A percentile compares a stretch with the other conserved stretches of the same genome.
Evolutionary conservation across 2,329 filamentous ascomycete species (phyloP).

Genomic region (Botrytis pseudocinerea): DNA sequence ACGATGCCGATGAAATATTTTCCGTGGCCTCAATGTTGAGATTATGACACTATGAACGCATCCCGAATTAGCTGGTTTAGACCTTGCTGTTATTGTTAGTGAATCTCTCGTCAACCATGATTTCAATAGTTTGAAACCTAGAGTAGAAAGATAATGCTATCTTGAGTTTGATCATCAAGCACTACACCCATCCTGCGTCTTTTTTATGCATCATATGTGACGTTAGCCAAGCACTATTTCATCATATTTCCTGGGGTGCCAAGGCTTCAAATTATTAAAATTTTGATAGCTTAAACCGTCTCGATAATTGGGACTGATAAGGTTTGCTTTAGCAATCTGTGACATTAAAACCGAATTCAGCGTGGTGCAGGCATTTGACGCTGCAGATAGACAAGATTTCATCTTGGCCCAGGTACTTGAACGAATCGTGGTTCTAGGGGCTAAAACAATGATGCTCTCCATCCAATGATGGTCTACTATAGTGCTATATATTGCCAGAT

Average conservation of each 20-base stretch:
- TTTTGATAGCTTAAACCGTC: background rate
- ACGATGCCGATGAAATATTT: background rate
- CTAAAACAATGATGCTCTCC: background rate
- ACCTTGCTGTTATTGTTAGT: too few relatives aligned
- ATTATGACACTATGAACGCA: background rate
- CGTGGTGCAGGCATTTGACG: background rate
- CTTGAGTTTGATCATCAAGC: background rate
- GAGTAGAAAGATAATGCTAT: background rate
- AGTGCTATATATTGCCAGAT: background rate
- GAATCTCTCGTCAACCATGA: background rate
- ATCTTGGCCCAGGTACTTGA: background rate
- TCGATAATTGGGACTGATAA: background rate
- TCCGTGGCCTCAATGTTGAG: background rate
- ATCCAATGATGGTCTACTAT: background rate
- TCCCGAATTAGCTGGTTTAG: background rate
- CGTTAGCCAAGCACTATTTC: background rate
- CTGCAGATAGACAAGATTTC: background rate
- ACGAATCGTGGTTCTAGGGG: background rate
- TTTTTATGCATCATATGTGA: background rate
- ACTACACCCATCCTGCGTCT: background rate
- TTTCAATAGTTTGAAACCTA: background rate
- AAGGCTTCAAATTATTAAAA: background rate
- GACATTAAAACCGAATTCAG: background rate
- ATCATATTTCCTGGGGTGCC: background rate
- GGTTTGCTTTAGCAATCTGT: background rate